phyloP scores from a whole-genome alignment of 768 basidiomycete genomes.

The Mycena filopes region DNA sequence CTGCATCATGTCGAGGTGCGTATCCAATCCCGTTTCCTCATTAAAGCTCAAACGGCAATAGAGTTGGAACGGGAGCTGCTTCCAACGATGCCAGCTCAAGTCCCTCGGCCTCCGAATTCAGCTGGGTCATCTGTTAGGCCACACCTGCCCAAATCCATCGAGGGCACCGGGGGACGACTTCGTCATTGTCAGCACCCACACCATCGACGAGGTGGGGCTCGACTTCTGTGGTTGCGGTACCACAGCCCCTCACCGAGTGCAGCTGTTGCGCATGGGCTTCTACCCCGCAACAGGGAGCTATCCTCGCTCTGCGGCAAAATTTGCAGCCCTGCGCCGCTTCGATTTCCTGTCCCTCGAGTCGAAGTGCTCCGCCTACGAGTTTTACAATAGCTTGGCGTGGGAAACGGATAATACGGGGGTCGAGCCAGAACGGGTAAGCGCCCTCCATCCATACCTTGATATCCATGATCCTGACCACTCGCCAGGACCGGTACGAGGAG shows the following conservation, averaged over 20 bases:
- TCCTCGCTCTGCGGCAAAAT: too few relatives aligned
- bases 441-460: too few relatives aligned
- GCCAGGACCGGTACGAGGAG: too few relatives aligned
- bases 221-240: neutral
- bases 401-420: too few relatives aligned
- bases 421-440: too few relatives aligned
- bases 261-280: neutral
- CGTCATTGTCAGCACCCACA: too few relatives aligned
- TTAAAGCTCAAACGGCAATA: neutral
- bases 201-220: neutral
- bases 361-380: too few relatives aligned
- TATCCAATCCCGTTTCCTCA: neutral
- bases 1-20: slow-evolving; percentile 5
- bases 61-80: neutral
- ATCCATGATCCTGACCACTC: too few relatives aligned
- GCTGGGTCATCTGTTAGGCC: neutral
- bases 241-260: neutral
- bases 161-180: neutral
- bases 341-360: too few relatives aligned
- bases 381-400: too few relatives aligned
- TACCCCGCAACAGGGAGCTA: too few relatives aligned
- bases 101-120: neutral
- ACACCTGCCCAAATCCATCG: neutral
- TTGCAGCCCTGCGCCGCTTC: too few relatives aligned
- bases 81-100: neutral